A percentile compares a stretch with the other conserved stretches of the same genome.
phyloP scores from a whole-genome alignment of 345 rosid species.

The Heritiera littoralis region DNA sequence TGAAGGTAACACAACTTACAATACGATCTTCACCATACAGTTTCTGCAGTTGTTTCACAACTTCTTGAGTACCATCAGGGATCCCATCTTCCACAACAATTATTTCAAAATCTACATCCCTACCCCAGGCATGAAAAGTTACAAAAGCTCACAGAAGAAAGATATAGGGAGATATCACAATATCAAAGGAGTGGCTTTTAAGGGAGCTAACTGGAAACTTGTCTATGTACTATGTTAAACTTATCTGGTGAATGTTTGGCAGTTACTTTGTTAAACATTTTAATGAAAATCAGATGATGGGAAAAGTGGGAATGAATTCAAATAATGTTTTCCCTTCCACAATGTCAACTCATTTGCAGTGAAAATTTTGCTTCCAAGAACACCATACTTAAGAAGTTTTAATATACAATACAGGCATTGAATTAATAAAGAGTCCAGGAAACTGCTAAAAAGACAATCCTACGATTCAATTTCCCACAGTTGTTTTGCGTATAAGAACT shows the following conservation, averaged over 20 bases:
- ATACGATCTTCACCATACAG: constrained; percentile 78
- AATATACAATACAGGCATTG: not conserved
- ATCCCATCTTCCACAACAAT: constrained; percentile 97
- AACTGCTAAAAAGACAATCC: not conserved
- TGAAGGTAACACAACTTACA: constrained; percentile 42
- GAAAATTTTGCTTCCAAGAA: not conserved
- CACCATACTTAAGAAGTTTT: not conserved
- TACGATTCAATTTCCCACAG: not conserved
- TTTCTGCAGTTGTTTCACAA: constrained; percentile 76
- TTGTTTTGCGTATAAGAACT: not conserved
- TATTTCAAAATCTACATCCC: constrained; percentile 84
- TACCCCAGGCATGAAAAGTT: constrained; percentile 17
- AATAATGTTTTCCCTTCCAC: not conserved
- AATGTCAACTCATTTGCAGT: not conserved
- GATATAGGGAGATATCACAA: not conserved
- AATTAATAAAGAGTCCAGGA: not conserved
- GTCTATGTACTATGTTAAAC: not conserved
- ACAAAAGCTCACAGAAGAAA: not conserved
- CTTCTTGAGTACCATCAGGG: constrained; percentile 93
- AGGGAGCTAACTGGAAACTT: not conserved
- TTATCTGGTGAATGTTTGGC: not conserved
- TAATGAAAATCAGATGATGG: not conserved
- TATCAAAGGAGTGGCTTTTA: not conserved
- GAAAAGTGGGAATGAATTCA: not conserved
- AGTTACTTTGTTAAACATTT: not conserved